Base-by-base conservation (phyloP, 495 filamentous ascomycete species). In the Daldinia childiae region DNA sequence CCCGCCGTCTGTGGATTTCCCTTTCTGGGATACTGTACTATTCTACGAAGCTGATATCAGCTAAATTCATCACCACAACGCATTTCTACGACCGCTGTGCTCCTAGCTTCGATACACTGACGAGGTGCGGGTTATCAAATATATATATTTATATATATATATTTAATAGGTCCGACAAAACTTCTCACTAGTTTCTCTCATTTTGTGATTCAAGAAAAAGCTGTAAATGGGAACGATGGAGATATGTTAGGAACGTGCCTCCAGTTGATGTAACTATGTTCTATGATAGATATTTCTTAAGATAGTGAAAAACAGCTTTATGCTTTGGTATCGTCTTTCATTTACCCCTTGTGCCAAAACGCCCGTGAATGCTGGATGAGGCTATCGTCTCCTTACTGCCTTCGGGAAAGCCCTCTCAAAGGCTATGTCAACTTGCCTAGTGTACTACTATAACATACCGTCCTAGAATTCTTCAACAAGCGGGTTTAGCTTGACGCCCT, bases 391-490 rank as follows among this genome's bases (percentile, higher is more conserved):
- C 19, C 43, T 24, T 2, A 48, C 19, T 36, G 5, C 12, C 3
- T 36, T 14, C 12, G 34, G 4, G 43, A 48, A 48, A 48, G 19
- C 11, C 43, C 19, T 19, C 17, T 15, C 8, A 48, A 24, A 12
- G 17, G 4, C 39, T 45, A 6, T 11, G 11, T 14, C 3, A n/a
- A 38, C 6, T 17, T 15, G 29, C 17, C 9, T 11, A 21, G 4
- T 24, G 14, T 2, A 30, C n/a, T 9, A 19, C 38, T n/a, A 41
- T n/a, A 41, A 21, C 9, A 19, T 5, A 6, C 36, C 19, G 6
- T 30, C 48, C 15, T 72, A 87, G 62, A 83, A 88, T 2, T 74
- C 70, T 5, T 85, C 81, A 21, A 80, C 82, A 32, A 87, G 63
- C 43, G 76, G 72, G 45, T 71, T 71, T 32, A 88, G 80, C 68